Percentiles rank a stretch among this genome's conserved stretches.
These are phyloP conservation scores for Solanum chacoense DNA, from an alignment of 305 asterid species.

Conservation along the genomic window DNA sequence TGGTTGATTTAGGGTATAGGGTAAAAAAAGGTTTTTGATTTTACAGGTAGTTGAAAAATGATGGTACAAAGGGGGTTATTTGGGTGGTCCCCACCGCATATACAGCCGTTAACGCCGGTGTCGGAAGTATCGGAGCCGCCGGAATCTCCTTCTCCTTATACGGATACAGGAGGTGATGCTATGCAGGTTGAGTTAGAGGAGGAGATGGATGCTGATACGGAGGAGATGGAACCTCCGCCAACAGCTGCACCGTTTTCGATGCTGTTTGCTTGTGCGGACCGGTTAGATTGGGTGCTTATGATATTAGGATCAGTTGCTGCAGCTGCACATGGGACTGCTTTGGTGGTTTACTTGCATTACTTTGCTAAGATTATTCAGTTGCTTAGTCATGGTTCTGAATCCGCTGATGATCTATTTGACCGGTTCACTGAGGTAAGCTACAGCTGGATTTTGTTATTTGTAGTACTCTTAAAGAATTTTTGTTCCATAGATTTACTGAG, in stretches of 20 bases:
- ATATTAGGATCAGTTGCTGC: conserved; percentile 92
- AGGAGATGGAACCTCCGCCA: conserved; percentile 98
- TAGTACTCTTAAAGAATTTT: not conserved
- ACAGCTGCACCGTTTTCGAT: conserved; percentile 91
- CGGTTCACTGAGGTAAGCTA: conserved; percentile 65
- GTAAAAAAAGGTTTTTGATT: not conserved
- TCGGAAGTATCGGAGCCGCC: conserved; percentile 99
- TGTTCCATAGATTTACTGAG: not conserved
- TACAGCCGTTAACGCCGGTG: conserved; percentile 97
- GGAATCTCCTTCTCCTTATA: conserved; percentile 96
- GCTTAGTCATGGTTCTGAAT: conserved; percentile 30
- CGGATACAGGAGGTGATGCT: conserved; percentile 62
- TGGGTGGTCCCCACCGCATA: conserved; percentile 99
- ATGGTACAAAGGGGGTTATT: conserved; percentile 96
- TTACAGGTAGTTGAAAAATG: conserved; percentile 28
- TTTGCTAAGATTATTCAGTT: conserved; percentile 78
- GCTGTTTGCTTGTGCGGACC: conserved; percentile 89
- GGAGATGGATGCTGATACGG: conserved; percentile 78
- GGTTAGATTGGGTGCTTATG: conserved; percentile 89
- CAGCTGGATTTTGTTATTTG: not conserved
- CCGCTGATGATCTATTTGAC: conserved; percentile 35
- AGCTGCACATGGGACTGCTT: conserved; percentile 92
- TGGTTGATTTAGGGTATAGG: not conserved
- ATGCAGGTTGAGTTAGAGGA: conserved; percentile 75
- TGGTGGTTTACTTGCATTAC: conserved; percentile 94